phyloP scores from a whole-genome alignment of 768 basidiomycete genomes.

The Phlebiopsis flavidoalba region DNA sequence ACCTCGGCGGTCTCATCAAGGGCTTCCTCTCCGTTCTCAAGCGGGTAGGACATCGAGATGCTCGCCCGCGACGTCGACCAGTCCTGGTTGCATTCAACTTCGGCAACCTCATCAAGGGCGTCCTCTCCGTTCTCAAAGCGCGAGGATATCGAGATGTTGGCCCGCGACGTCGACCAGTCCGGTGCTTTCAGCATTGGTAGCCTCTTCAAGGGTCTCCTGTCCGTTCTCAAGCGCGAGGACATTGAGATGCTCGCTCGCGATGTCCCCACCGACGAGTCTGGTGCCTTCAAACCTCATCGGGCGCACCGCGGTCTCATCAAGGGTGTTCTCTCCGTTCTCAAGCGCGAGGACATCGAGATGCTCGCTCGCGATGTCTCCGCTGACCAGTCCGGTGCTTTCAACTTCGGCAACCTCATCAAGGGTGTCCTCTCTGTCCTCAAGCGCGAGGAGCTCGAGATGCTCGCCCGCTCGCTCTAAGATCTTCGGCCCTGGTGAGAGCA shows the following conservation, averaged over 20 bases:
- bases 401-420: neutral
- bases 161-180: slow-evolving; percentile 2
- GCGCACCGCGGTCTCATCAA: neutral
- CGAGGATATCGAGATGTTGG: slow-evolving; percentile 3
- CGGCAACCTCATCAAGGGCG: neutral
- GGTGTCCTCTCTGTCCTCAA: too few species aligned
- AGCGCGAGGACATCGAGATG: slow-evolving; percentile 5
- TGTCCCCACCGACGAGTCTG: neutral
- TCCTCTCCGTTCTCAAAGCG: neutral
- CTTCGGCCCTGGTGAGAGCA: too few species aligned
- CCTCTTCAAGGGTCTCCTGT: neutral
- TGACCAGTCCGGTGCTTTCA: slow-evolving; percentile 6
- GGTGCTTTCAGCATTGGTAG: slow-evolving; percentile 1
- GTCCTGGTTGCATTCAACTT: slow-evolving; percentile 4
- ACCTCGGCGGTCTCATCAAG: neutral
- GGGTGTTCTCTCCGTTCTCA: neutral
- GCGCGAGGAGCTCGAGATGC: too few species aligned
- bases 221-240: slow-evolving; percentile 1
- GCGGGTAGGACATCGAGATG: slow-evolving; percentile 1
- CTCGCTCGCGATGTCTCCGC: neutral
- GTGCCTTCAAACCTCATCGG: slow-evolving; percentile 5
- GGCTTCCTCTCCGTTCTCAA: neutral
- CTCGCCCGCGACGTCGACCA: neutral
- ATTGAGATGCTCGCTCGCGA: slow-evolving; percentile 4
- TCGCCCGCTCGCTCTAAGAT: too few species aligned